These are phyloP conservation scores for Salix viminalis DNA, from an alignment of 345 rosid species.

Conservation along the genomic window DNA sequence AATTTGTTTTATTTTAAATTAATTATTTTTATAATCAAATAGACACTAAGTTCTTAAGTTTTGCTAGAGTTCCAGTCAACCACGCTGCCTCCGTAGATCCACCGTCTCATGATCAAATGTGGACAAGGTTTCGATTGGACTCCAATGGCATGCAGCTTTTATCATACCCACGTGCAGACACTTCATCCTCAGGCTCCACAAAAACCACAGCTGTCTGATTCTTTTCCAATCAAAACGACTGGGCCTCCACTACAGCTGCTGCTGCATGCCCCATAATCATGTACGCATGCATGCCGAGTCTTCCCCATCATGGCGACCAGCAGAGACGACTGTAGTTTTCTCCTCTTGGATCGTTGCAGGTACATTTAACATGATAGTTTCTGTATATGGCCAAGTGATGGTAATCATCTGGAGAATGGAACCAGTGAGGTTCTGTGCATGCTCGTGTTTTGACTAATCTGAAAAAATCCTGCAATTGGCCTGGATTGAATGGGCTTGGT, in stretches of 20 bases:
- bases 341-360: background rate
- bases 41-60: too few species aligned
- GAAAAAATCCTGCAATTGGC: too few species aligned
- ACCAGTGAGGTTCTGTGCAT: background rate
- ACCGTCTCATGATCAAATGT: background rate
- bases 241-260: background rate
- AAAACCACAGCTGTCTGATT: background rate
- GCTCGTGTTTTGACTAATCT: too few species aligned
- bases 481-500: background rate
- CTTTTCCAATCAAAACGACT: background rate
- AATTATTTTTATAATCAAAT: too few species aligned
- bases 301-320: background rate
- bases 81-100: background rate
- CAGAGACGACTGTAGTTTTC: background rate
- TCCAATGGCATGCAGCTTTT: conserved; percentile 28
- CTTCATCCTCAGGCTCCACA: conserved; percentile 10
- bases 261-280: background rate
- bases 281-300: background rate
- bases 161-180: conserved; percentile 28
- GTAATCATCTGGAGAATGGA: background rate
- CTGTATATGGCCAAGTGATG: too few species aligned
- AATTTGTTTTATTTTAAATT: too few species aligned
- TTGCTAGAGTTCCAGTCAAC: background rate
- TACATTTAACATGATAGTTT: too few species aligned
- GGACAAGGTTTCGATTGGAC: conserved; percentile 19